A percentile compares a stretch with the other conserved stretches of the same genome.
These are phyloP conservation scores for Clavispora fructus DNA, from an alignment of 805 yeast genomes.

Conservation along the genomic window DNA sequence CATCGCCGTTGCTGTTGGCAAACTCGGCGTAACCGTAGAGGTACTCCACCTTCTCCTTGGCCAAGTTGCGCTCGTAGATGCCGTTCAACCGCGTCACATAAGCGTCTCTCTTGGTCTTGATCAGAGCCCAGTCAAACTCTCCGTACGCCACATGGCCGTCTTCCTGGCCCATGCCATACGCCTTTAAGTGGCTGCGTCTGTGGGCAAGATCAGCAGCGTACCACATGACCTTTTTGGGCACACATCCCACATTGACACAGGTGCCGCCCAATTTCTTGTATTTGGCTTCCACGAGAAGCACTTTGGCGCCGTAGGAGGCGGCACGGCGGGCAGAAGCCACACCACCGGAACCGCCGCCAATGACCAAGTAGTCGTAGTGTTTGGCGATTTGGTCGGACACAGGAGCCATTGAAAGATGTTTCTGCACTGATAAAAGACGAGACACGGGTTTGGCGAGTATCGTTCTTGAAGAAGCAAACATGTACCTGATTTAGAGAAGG, in stretches of 20 bases:
- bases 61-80: constrained; percentile 82
- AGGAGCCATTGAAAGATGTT: constrained; percentile 53
- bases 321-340: constrained; percentile 98
- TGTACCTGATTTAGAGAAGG: neutral
- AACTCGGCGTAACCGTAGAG: constrained; percentile 85
- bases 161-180: constrained; percentile 72
- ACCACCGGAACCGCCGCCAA: constrained; percentile 99
- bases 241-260: constrained; percentile 99
- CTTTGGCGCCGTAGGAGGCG: constrained; percentile 86
- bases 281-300: constrained; percentile 73
- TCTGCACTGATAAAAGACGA: constrained; percentile 18
- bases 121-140: constrained; percentile 72
- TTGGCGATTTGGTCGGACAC: constrained; percentile 23
- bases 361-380: constrained; percentile 87
- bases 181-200: constrained; percentile 65
- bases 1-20: constrained; percentile 54
- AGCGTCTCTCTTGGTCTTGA: constrained; percentile 89
- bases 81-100: constrained; percentile 85
- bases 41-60: constrained; percentile 83
- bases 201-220: constrained; percentile 88
- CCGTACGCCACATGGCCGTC: constrained; percentile 43
- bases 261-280: constrained; percentile 82
- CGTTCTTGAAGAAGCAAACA: constrained; percentile 1
- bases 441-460: constrained; percentile 3
- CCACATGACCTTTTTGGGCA: constrained; percentile 99